Conservation (phyloP, 225 moss, liverwort and hornwort genomes). For the Anthoceros angustus region DNA sequence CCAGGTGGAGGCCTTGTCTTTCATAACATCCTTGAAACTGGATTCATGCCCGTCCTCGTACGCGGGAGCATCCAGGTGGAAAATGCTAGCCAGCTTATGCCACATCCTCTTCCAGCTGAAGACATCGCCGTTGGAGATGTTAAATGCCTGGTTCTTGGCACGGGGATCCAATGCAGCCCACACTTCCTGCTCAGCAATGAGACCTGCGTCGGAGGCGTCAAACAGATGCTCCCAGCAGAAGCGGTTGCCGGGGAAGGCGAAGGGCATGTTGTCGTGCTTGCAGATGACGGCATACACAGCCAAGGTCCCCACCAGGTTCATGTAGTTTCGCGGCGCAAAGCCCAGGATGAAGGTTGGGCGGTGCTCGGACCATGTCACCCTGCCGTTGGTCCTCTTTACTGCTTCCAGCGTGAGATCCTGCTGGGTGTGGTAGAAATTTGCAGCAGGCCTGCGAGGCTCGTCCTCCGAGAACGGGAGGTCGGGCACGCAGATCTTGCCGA, state of each 20-base stretch:
- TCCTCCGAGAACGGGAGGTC: conserved; percentile 21
- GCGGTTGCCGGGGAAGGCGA: conserved; percentile 24
- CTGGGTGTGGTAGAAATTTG: conserved; percentile 22
- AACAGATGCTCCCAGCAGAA: conserved; percentile 13
- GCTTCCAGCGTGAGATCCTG: conserved; percentile 24
- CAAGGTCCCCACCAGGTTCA: conserved; percentile 28
- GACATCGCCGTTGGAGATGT: conserved; percentile 22
- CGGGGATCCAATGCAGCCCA: conserved; percentile 29
- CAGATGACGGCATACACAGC: conserved; percentile 26
- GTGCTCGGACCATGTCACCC: conserved; percentile 31
- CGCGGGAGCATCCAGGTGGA: conserved; percentile 14
- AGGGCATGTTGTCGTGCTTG: conserved; percentile 20
- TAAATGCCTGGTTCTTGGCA: conserved; percentile 30
- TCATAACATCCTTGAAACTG: conserved; percentile 13
- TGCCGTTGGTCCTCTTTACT: conserved; percentile 6
- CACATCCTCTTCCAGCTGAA: conserved; percentile 31
- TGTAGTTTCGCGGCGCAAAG: conserved; percentile 18
- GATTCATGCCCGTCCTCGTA: background rate
- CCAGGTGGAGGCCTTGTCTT: conserved; percentile 17
- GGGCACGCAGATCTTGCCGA: background rate
- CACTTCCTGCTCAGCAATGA: conserved; percentile 36
- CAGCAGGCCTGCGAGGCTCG: conserved; percentile 11
- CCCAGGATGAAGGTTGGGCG: conserved; percentile 31
- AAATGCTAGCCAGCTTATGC: conserved; percentile 17
- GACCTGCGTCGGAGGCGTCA: conserved; percentile 28